Base-by-base conservation (phyloP, 2,329 filamentous ascomycete species). In the Claviceps fusiformis region DNA sequence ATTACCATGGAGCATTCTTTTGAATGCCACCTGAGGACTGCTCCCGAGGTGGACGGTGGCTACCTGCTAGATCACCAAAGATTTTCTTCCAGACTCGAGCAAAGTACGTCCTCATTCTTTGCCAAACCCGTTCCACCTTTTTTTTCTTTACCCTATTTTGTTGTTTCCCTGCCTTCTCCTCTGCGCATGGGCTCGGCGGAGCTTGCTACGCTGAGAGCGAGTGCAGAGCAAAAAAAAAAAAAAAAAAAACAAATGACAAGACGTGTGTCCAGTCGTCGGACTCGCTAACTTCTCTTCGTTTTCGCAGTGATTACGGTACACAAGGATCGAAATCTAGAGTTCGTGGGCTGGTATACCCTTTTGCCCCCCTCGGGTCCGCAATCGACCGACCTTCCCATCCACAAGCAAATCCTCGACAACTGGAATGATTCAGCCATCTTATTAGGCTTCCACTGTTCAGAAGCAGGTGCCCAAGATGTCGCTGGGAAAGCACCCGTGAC, bases 1-100 rank as follows among this genome's bases (percentile, higher is more conserved):
- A 86, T 96, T 63, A 95, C 89, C 10, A 84, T 96, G 61, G 92
- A 97, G 69, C 86, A 95, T 73, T 90, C 89, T 4, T 97, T 95
- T 66, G 90, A 96, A 65, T 89, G 87, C 68, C 81, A 85, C 59
- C 73, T 82, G 1, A 66, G 68, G 37, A 67, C 65, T 58, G 68
- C 72, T 19, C 65, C 67, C 50, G 67, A 69, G 15, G 66, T 74
- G 0, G 75, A 82, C 47, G 81, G 79, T 37, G 74, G 82, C 48
- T 76, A 83, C 46, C 68, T 81, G 37, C 71, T 95, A 9, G 80
- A 91, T 60, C 70, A 77, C 54, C 72, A 72, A 3, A 95, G 87
- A 82, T 96, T 97, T 65, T 72, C 74, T 45, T 78, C 83, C 56
- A 83, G 93, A 58, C 70, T 97, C 58, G 85, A 93, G 62, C 89